phyloP scores from a whole-genome alignment of 192 early-diverging fungal genomes.

The Gonapodya sp. region DNA sequence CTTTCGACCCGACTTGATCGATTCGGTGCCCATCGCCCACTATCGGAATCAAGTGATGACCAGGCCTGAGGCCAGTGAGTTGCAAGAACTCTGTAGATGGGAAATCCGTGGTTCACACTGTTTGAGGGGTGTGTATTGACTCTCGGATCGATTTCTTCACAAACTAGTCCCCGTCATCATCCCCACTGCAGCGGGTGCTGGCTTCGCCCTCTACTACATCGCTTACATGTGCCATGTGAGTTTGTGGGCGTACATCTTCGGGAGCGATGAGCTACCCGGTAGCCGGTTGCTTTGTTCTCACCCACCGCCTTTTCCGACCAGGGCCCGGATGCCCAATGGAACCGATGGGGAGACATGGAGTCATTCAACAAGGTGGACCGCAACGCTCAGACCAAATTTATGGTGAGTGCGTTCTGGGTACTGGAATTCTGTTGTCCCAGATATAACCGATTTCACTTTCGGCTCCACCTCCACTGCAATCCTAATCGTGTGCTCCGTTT shows the following conservation, averaged over 20 bases:
- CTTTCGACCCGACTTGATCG: neutral
- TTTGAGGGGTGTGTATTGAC: no score
- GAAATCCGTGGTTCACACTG: no score
- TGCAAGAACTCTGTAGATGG: no score
- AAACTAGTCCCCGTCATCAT: neutral
- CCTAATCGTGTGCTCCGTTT: neutral
- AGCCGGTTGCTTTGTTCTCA: neutral
- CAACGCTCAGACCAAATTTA: neutral
- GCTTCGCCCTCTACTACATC: neutral
- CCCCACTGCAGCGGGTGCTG: neutral
- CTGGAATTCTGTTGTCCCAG: neutral
- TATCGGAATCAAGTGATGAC: neutral
- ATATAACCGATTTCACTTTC: neutral
- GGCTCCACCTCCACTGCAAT: neutral
- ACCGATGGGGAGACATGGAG: neutral
- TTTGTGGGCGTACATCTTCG: no score
- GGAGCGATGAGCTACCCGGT: no score
- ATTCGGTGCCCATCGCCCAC: neutral
- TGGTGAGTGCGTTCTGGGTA: neutral
- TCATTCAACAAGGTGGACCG: neutral
- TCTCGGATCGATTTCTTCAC: no score
- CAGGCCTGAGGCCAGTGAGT: neutral
- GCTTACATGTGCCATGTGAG: neutral
- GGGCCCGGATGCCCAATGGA: neutral
- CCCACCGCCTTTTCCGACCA: no score